Evolutionary conservation across 1,284 basidiomycete species (phyloP), one percentile per base, ranked within the genome.

Genomic region (Somion occarium): DNA sequence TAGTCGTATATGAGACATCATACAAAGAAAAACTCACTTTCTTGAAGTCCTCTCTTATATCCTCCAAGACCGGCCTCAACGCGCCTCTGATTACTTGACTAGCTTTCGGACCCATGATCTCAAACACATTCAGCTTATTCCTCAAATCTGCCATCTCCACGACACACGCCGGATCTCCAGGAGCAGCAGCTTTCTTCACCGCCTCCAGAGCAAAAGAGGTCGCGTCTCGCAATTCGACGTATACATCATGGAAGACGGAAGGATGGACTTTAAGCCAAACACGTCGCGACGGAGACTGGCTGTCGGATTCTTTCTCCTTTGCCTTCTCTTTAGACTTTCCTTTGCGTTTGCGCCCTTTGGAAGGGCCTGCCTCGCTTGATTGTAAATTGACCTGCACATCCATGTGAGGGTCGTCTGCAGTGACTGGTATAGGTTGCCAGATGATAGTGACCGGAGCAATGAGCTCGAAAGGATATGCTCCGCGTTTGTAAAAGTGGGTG

Each of bases 231-330:
- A 93, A 59, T 1, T 78, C 73, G 20, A 66, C 64, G 55, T 81
- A 76, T 1, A 81, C 78, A 12, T 76, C 74, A 3, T 78, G 71
- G 56, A 82, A 85, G 7, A 84, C 78, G 0, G 81, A 74, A 0
- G 93, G 93, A 64, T 97, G 93, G 9, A 82, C 74, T 26, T 84
- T 80, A 11, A 93, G 58, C 91, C 93, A 95, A 1, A 91, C 61
- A 5, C 69, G 69, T 23, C 85, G 75, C 0, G 42, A 38, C 20
- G 56, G 19, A 27, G 53, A 50, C n/a, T 34, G 25, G 9, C 38
- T 26, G 7, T 34, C 25, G 3, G 34, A 57, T 0, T 46, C 58
- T 18, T 53, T 55, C n/a, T 54, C 56, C n/a, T 55, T 59, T 46
- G 42, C 54, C 27, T 53, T 52, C 50, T 34, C 54, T 53, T 56